Percentiles rank a stretch among this genome's conserved stretches.
Evolutionary conservation across 1,284 basidiomycete species (phyloP).

Genomic region (Puccinia polysora): DNA sequence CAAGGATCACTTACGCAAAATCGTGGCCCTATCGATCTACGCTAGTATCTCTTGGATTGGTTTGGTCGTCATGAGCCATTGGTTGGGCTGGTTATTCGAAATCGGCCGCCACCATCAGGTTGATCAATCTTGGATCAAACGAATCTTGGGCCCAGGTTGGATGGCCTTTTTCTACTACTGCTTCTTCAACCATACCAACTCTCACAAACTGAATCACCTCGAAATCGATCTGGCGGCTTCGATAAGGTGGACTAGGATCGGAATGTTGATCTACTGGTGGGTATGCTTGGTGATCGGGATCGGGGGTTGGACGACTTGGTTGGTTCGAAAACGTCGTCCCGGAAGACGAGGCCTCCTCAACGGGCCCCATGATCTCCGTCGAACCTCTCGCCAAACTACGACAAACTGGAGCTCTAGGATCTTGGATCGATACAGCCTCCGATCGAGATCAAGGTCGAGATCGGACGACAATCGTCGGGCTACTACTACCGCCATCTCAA

Average conservation of each 20-base stretch:
- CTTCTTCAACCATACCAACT: constrained; percentile 1
- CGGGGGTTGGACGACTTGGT: constrained; percentile 36
- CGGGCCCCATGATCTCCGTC: not conserved
- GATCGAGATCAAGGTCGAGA: too few relatives aligned
- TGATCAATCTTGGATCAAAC: not conserved
- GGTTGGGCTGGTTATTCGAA: constrained; percentile 41
- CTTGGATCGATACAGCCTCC: too few relatives aligned
- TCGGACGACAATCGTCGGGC: too few relatives aligned
- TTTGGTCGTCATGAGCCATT: constrained; percentile 8
- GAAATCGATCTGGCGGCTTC: too few relatives aligned
- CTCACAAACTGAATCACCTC: too few relatives aligned
- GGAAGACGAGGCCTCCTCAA: not conserved
- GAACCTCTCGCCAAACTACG: too few relatives aligned
- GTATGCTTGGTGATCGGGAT: constrained; percentile 14
- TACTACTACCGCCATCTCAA: too few relatives aligned
- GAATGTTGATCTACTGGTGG: constrained; percentile 29
- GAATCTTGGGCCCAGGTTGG: constrained; percentile 15
- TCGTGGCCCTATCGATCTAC: constrained; percentile 28
- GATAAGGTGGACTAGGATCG: constrained; percentile 17
- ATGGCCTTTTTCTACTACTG: constrained; percentile 11
- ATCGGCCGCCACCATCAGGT: constrained; percentile 4
- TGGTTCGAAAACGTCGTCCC: constrained; percentile 18
- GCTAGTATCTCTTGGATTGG: constrained; percentile 14
- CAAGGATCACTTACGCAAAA: constrained; percentile 26
- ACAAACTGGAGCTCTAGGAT: too few relatives aligned